Evolutionary conservation across 208 protist genomes (phyloP), one percentile per base, ranked within the genome.

Genomic region (Wallacemonas sp.): DNA sequence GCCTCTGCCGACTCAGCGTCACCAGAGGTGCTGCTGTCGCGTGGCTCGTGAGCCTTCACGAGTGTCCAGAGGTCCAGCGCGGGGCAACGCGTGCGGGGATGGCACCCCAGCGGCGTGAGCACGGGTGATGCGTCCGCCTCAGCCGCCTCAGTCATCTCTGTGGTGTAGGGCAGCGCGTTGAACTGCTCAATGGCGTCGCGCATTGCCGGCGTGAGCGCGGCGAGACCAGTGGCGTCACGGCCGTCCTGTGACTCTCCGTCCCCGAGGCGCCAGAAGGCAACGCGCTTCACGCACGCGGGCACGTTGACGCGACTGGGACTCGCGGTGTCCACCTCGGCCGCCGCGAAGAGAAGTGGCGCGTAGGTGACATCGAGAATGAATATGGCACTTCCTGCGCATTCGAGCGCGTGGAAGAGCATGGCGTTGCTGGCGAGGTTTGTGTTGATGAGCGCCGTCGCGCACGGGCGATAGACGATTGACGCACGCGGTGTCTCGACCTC

Each of bases 361-460:
- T 69, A 85, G 26, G 34, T 39, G 17, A 64, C 66, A 32, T 85
- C 79, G 13, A 85, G 33, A 34, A 89, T 46, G 1, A 85, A 13
- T 46, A 81, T 59, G 19, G 65, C 46, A 37, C 76, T 59, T 12
- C 66, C 68, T 0, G 68, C 37, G 54, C 76, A 83, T 38, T 74
- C 66, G 3, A 89, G 39, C 26, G 72, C 66, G 57, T 83, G 76
- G 57, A 54, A 83, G 5, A 85, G 64, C 77, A 83, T 85, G 32
- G 52, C 30, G 41, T 85, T 81, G 53, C 67, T 89, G 4, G 64
- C 46, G 32, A 89, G 57, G 45, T 85, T 85, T 0, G 83, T 89
- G 76, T 89, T 85, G 48, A 89, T 60, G 21, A 89, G 76, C 10
- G 83, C 83, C 17, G 73, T 72, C 22, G 71, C 65, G 55, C 83